These are phyloP conservation scores for Ulvella scutata DNA, from an alignment of 139 green algal species.

Conservation along the genomic window DNA sequence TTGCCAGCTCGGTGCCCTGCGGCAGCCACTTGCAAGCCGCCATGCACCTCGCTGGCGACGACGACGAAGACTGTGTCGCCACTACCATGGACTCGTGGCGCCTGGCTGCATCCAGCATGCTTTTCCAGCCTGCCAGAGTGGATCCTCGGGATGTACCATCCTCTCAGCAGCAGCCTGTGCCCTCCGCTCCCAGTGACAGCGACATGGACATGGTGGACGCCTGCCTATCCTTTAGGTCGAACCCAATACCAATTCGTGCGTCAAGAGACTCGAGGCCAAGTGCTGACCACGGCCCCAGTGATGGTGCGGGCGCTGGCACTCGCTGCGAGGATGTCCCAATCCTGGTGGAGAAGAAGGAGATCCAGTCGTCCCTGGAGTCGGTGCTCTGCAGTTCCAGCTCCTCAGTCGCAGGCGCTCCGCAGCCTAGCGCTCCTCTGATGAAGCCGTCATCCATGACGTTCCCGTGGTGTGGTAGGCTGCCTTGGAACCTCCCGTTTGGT, in stretches of 20 bases:
- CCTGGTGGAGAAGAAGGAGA: background rate
- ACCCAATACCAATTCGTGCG: background rate
- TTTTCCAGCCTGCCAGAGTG: background rate
- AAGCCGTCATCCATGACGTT: no score
- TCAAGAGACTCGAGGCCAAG: background rate
- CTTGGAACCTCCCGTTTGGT: no score
- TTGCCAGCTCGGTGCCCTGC: no score
- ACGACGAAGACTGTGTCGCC: background rate
- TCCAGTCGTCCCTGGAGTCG: background rate
- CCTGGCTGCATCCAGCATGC: background rate
- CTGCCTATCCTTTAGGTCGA: background rate
- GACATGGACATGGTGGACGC: no score
- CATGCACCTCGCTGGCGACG: no score
- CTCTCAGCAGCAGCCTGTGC: no score
- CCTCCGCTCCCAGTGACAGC: no score
- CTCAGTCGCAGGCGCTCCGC: no score
- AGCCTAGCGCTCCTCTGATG: no score
- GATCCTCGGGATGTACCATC: background rate
- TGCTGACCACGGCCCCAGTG: background rate
- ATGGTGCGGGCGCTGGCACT: background rate
- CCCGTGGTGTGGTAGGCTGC: no score
- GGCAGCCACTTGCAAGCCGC: no score
- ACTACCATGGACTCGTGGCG: background rate
- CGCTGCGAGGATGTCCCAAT: background rate
- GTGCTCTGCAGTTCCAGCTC: background rate